Evolutionary conservation across 805 yeast genomes (phyloP).

Genomic region (Pichia sporocuriosa): DNA sequence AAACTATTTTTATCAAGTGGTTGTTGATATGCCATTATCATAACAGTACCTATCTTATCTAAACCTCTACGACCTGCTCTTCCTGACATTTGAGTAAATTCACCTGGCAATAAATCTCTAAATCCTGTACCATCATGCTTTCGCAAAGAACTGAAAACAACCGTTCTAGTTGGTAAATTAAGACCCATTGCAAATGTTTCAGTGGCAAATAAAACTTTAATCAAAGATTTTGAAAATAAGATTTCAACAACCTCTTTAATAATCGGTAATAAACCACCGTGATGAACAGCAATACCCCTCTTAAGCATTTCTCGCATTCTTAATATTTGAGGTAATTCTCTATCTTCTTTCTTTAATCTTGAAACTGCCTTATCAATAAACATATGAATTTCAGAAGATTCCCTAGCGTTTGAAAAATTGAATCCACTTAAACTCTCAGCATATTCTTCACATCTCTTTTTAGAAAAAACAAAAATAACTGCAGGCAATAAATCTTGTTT

Average conservation of each 20-base stretch:
- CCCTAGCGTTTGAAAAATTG: conserved; percentile 78
- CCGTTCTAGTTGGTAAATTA: conserved; percentile 94
- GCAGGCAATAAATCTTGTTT: conserved; percentile 75
- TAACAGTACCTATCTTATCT: conserved; percentile 90
- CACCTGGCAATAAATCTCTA: conserved; percentile 86
- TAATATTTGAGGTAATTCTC: conserved; percentile 87
- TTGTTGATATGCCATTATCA: conserved; percentile 74
- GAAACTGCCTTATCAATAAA: conserved; percentile 85
- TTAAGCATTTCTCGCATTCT: conserved; percentile 75
- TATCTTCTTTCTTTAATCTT: conserved; percentile 82
- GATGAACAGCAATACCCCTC: conserved; percentile 97
- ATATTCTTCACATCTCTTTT: conserved; percentile 88
- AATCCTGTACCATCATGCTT: conserved; percentile 87
- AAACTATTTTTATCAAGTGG: conserved; percentile 54
- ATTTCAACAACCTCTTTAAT: conserved; percentile 93
- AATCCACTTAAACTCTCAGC: conserved; percentile 70
- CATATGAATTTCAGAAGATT: conserved; percentile 87
- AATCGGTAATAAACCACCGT: conserved; percentile 88
- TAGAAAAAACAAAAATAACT: conserved; percentile 88
- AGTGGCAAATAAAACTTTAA: conserved; percentile 90
- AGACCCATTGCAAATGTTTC: conserved; percentile 99
- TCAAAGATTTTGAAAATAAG: conserved; percentile 75
- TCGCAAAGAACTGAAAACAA: conserved; percentile 75
- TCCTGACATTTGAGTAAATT: conserved; percentile 98
- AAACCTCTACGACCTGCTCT: conserved; percentile 97